Percentiles rank a stretch among this genome's conserved stretches.
Evolutionary conservation across 371 early-diverging fungal genomes (phyloP).

Genomic region (Rhizopus sp.): DNA sequence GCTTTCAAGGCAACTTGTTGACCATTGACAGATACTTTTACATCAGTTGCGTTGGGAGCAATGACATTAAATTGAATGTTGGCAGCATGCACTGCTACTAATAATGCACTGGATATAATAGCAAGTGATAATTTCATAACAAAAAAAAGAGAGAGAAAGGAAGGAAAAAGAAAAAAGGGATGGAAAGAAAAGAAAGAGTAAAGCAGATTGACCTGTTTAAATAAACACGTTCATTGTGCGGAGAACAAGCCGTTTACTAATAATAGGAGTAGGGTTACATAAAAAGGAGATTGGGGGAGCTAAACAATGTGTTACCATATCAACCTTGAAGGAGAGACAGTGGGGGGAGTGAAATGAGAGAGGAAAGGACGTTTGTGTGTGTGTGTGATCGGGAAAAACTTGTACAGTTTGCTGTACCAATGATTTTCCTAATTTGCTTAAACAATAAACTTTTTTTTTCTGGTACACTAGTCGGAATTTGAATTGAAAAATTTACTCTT

Average conservation of each 20-base stretch:
- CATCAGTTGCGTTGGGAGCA: conserved; percentile 51
- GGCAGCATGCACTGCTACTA: conserved; percentile 38
- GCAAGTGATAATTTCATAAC: conserved; percentile 30
- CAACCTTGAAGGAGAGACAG: neutral
- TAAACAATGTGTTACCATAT: neutral
- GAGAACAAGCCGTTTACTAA: neutral
- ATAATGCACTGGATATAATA: conserved; percentile 20
- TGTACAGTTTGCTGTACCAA: conserved; percentile 2
- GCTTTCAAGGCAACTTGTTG: conserved; percentile 38
- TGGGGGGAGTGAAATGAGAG: neutral
- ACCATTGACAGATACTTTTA: conserved; percentile 53
- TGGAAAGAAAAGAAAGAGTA: conserved; percentile 3
- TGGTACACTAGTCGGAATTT: conserved; percentile 4
- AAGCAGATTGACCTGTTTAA: neutral
- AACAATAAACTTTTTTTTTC: conserved; percentile 1
- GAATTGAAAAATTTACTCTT: conserved; percentile 3
- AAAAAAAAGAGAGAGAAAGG: conserved; percentile 10
- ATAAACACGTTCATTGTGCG: neutral
- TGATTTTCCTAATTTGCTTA: neutral
- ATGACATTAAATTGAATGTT: conserved; percentile 51
- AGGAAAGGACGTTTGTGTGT: no score
- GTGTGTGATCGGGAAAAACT: neutral
- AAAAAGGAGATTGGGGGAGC: conserved; percentile 1
- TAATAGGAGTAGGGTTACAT: conserved; percentile 22
- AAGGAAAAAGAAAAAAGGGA: conserved; percentile 3